Conservation (phyloP, 2,329 filamentous ascomycete genomes). For the Fusarium sp. region DNA sequence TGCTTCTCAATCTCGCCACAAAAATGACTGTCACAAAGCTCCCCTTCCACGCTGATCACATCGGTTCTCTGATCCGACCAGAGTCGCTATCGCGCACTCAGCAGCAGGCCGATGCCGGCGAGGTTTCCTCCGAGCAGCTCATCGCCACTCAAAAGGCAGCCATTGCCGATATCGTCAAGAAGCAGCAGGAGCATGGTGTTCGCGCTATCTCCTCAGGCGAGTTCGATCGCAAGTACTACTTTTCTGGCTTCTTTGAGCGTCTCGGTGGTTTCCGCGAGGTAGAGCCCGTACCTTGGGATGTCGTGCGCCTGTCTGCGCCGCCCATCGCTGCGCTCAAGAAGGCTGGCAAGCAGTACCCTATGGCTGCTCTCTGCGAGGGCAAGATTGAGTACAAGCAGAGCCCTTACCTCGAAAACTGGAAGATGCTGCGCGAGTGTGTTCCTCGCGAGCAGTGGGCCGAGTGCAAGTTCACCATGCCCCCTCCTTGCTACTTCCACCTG, state of each 20-base stretch:
- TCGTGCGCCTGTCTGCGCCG: conserved; percentile 54
- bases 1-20: conserved; percentile 2
- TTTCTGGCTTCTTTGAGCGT: conserved; percentile 63
- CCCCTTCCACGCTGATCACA: conserved; percentile 79
- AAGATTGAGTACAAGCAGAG: conserved; percentile 58
- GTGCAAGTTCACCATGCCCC: conserved; percentile 76
- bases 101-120: conserved; percentile 62
- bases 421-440: conserved; percentile 56
- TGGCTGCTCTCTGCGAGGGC: conserved; percentile 57
- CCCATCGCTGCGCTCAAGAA: conserved; percentile 56
- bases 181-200: conserved; percentile 73
- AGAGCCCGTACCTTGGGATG: conserved; percentile 55
- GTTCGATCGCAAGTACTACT: conserved; percentile 67
- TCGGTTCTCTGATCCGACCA: conserved; percentile 77
- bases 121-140: conserved; percentile 59
- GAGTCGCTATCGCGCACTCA: conserved; percentile 68
- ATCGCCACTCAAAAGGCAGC: conserved; percentile 69
- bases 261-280: conserved; percentile 56
- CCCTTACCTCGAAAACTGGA: conserved; percentile 60
- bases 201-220: conserved; percentile 76
- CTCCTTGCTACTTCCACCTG: conserved; percentile 76
- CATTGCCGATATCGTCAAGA: conserved; percentile 73
- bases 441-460: conserved; percentile 70
- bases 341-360: conserved; percentile 54
- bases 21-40: conserved; percentile 49